A percentile compares a stretch with the other conserved stretches of the same genome.
Evolutionary conservation across 1,284 basidiomycete species (phyloP).

Genomic region (Marasmius oreades): DNA sequence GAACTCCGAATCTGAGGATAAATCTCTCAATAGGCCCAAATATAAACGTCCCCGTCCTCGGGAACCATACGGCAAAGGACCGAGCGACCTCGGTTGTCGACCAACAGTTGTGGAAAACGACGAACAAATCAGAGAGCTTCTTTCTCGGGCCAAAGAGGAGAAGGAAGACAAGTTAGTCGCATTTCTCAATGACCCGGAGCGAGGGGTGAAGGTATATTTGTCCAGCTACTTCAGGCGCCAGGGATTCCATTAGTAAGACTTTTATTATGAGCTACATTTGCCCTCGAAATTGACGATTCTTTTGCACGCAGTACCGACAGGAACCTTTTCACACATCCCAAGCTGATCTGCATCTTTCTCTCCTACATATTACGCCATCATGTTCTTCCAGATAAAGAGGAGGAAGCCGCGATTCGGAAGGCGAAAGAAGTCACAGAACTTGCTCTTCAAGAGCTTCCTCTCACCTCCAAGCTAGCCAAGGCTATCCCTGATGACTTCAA

Average conservation of each 20-base stretch:
- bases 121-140: slow-evolving; percentile 13
- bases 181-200: slow-evolving; percentile 60
- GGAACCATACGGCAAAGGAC: slow-evolving; percentile 27
- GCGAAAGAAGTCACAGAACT: slow-evolving; percentile 44
- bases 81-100: slow-evolving; percentile 21
- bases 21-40: not conserved
- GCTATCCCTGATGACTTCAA: slow-evolving; percentile 54
- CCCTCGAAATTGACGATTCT: not conserved
- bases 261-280: not conserved
- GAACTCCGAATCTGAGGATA: not conserved
- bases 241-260: slow-evolving; percentile 56
- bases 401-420: slow-evolving; percentile 42
- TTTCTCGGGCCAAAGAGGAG: slow-evolving; percentile 15
- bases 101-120: slow-evolving; percentile 20
- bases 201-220: slow-evolving; percentile 52
- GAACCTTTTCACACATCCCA: slow-evolving; percentile 15
- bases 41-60: slow-evolving; percentile 12
- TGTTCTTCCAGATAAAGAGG: slow-evolving; percentile 15
- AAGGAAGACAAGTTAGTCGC: slow-evolving; percentile 42
- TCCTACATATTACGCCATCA: slow-evolving; percentile 12
- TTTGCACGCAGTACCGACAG: slow-evolving; percentile 4
- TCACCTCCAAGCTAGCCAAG: slow-evolving; percentile 49
- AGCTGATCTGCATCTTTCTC: slow-evolving; percentile 16
- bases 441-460: slow-evolving; percentile 56
- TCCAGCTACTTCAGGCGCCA: slow-evolving; percentile 61